Evolutionary conservation across 2,329 filamentous ascomycete species (phyloP).

Genomic region (Coniella lustricola): DNA sequence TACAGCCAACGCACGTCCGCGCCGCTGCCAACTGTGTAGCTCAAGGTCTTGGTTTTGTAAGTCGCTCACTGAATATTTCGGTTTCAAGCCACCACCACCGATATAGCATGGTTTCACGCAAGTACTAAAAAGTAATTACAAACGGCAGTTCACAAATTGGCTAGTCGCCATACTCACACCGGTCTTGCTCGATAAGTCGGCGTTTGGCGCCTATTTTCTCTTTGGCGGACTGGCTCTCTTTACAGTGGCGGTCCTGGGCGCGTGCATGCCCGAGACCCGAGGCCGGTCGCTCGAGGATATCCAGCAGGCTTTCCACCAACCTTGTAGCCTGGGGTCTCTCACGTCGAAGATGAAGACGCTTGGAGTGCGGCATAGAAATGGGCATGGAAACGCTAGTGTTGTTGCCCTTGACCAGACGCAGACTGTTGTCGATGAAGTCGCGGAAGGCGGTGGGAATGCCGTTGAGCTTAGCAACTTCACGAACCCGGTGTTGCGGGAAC

Average conservation of each 20-base stretch:
- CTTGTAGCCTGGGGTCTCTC: slow-evolving; percentile 8
- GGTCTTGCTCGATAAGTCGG: slow-evolving; percentile 33
- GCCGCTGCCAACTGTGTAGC: slow-evolving; percentile 47
- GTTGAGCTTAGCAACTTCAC: too few species aligned
- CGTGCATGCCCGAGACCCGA: slow-evolving; percentile 44
- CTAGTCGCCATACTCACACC: slow-evolving; percentile 38
- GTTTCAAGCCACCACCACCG: too few species aligned
- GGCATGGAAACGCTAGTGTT: too few species aligned
- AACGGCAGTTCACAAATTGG: slow-evolving; percentile 30
- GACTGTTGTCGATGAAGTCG: too few species aligned
- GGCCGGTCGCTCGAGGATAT: slow-evolving; percentile 42
- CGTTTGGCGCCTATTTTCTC: slow-evolving; percentile 38
- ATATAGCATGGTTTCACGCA: too few species aligned
- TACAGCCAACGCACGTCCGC: slow-evolving; percentile 47
- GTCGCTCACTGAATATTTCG: too few species aligned
- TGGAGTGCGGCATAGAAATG: too few species aligned
- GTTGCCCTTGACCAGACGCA: too few species aligned
- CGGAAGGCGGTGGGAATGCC: too few species aligned
- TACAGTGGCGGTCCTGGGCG: slow-evolving; percentile 30
- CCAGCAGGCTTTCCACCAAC: slow-evolving; percentile 36
- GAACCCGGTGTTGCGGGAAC: neutral
- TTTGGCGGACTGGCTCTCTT: slow-evolving; percentile 34
- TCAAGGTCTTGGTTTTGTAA: slow-evolving; percentile 27
- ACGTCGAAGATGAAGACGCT: too few species aligned
- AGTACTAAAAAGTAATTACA: neutral